Evolutionary conservation across 148 eudicot species (phyloP), one percentile per base, ranked within the genome.

Genomic region (Fagopyrum tataricum): DNA sequence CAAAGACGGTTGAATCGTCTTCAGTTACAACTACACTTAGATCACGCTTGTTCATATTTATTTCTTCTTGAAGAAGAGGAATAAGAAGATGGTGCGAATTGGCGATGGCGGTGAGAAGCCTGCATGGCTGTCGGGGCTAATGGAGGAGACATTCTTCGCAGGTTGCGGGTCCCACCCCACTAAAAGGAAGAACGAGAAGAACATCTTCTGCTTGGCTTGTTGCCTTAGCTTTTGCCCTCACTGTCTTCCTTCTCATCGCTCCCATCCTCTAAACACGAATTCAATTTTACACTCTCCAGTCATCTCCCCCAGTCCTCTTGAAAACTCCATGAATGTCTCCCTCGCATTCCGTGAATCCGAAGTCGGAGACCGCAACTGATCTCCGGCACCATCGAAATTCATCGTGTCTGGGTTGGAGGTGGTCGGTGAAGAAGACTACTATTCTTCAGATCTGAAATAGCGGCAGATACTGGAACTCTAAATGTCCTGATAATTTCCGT

Each of bases 181-280:
- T 43, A 75, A 76, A 17, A 80, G 86, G 85, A 92, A 92, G 81
- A 92, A 92, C 68, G 97, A 92, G 77, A 92, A 85, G 84, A 92
- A 92, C 84, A 87, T 92, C 62, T 92, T 85, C 76, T 92, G 97
- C 85, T 82, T 92, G 66, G 72, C 79, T 71, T 92, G 97, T 31
- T 87, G 97, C 76, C 88, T 74, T 51, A 82, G 84, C 73, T 82
- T 92, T 55, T 92, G 97, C 91, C 85, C 85, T 79, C 95, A 92
- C 92, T 92, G 95, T 61, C 87, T 89, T n/a, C 85, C 88, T 70
- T 76, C 85, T 78, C 97, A 92, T 59, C 84, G 67, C 77, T 82
- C 88, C 67, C 97, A 92, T 80, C 89, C 91, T 51, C 87, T 92
- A n/a, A n/a, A n/a, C n/a, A n/a, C n/a, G n/a, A n/a, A n/a, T n/a